Evolutionary conservation across 768 basidiomycete species (phyloP).

Genomic region (Lentinula lateritia): DNA sequence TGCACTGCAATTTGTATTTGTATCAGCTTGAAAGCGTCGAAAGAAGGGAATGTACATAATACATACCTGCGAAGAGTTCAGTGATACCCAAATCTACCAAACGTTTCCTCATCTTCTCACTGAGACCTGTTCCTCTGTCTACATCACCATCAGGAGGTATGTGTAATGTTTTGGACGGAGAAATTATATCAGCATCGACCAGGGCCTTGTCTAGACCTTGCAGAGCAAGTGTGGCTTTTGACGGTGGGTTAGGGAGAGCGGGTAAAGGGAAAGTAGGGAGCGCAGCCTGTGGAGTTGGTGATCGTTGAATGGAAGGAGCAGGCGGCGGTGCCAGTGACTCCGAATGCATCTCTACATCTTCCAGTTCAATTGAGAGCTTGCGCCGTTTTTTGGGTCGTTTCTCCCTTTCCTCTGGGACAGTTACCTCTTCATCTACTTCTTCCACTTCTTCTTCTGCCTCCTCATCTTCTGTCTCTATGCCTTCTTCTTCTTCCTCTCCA

Average conservation of each 20-base stretch:
- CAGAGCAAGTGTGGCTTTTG: slow-evolving; percentile 61
- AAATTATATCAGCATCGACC: slow-evolving; percentile 62
- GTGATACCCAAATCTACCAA: slow-evolving; percentile 75
- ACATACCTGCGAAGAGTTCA: slow-evolving; percentile 83
- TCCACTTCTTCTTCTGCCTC: slow-evolving; percentile 15
- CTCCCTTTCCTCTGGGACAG: slow-evolving; percentile 16
- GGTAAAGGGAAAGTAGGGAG: slow-evolving; percentile 72
- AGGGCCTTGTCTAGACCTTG: slow-evolving; percentile 78
- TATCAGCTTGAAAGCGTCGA: slow-evolving; percentile 3
- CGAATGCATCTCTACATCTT: slow-evolving; percentile 4
- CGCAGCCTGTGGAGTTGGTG: slow-evolving; percentile 24
- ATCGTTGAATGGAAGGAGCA: slow-evolving; percentile 1
- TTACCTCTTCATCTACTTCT: slow-evolving; percentile 17
- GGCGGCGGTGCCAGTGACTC: slow-evolving; percentile 2
- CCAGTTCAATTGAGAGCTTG: slow-evolving; percentile 24
- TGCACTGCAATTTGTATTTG: slow-evolving; percentile 55
- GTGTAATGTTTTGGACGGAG: slow-evolving; percentile 41
- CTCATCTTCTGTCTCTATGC: slow-evolving; percentile 18
- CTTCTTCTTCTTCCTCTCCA: slow-evolving; percentile 16
- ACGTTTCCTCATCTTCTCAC: slow-evolving; percentile 53
- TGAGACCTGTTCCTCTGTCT: slow-evolving; percentile 44
- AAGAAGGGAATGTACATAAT: neutral
- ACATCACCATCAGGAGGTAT: slow-evolving; percentile 33
- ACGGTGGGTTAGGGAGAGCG: slow-evolving; percentile 59
- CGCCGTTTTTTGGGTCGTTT: slow-evolving; percentile 40